Conservation (phyloP, 441 rosid species). For the Jatropha podagrica region DNA sequence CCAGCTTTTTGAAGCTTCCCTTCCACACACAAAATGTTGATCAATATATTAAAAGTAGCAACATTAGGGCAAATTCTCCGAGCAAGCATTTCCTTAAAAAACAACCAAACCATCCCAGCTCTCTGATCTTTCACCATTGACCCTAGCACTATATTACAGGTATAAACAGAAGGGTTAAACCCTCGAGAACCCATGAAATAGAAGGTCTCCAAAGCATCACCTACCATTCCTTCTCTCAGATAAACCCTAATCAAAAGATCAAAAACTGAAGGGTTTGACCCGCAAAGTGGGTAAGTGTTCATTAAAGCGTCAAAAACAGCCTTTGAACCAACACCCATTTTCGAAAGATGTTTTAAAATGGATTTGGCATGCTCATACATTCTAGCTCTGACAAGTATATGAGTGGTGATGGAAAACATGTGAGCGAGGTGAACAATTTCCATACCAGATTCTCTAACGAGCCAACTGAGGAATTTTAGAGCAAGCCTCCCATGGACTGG, state of each 20-base stretch:
- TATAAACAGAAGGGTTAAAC: constrained; percentile 63
- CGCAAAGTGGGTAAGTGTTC: constrained; percentile 73
- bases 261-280: constrained; percentile 84
- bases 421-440: constrained; percentile 57
- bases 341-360: constrained; percentile 53
- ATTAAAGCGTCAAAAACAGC: constrained; percentile 68
- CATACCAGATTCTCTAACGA: constrained; percentile 60
- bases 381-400: constrained; percentile 76
- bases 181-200: constrained; percentile 60
- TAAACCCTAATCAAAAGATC: constrained; percentile 76
- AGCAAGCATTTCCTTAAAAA: constrained; percentile 69
- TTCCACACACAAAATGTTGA: constrained; percentile 60
- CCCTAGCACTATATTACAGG: constrained; percentile 67
- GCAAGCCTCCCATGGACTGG: constrained; percentile 90
- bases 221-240: constrained; percentile 53
- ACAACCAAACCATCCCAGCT: constrained; percentile 56
- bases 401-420: constrained; percentile 57
- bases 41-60: constrained; percentile 81
- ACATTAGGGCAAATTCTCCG: constrained; percentile 71
- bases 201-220: constrained; percentile 59
- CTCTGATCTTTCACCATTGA: constrained; percentile 49
- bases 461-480: constrained; percentile 74
- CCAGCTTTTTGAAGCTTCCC: constrained; percentile 65
- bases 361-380: constrained; percentile 66
- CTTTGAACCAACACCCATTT: constrained; percentile 42